Conservation (phyloP, 2,329 filamentous ascomycete species). For the Xylariaceae sp. region DNA sequence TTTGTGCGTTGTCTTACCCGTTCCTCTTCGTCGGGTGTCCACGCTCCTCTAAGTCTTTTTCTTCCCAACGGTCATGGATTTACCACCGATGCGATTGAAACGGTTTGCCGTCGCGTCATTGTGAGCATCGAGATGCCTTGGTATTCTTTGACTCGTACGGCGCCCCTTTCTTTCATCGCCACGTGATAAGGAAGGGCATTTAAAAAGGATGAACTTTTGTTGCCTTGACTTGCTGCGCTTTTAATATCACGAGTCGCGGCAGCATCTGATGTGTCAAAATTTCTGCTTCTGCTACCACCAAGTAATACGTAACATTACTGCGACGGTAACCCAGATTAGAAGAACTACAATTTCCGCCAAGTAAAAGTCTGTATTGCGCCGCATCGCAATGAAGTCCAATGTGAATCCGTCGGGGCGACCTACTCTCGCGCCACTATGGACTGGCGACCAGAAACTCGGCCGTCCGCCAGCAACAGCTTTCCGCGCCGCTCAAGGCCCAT, state of each 20-base stretch:
- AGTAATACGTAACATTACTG: neutral
- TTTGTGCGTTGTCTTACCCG: constrained; percentile 14
- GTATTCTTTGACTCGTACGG: constrained; percentile 22
- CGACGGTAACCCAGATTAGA: neutral
- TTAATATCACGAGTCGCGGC: constrained; percentile 15
- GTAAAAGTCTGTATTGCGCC: neutral
- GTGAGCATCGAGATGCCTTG: constrained; percentile 8
- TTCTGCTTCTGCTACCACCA: neutral
- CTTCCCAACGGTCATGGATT: neutral
- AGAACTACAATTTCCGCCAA: neutral
- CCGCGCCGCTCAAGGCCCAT: constrained; percentile 26
- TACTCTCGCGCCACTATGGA: constrained; percentile 37
- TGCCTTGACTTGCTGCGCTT: constrained; percentile 17
- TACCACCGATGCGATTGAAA: neutral
- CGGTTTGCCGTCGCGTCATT: constrained; percentile 6
- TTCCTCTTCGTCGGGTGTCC: constrained; percentile 6
- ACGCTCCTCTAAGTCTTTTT: constrained; percentile 9
- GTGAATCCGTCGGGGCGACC: constrained; percentile 32
- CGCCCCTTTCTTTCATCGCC: constrained; percentile 18
- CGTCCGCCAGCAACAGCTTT: constrained; percentile 24
- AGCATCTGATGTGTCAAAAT: neutral
- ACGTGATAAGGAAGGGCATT: constrained; percentile 2
- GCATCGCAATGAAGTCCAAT: constrained; percentile 28
- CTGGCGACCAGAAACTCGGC: constrained; percentile 29
- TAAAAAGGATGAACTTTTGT: constrained; percentile 13